A percentile compares a stretch with the other conserved stretches of the same genome.
Conservation (phyloP, 352 stramenopile species). For the Phytophthora capsici region DNA sequence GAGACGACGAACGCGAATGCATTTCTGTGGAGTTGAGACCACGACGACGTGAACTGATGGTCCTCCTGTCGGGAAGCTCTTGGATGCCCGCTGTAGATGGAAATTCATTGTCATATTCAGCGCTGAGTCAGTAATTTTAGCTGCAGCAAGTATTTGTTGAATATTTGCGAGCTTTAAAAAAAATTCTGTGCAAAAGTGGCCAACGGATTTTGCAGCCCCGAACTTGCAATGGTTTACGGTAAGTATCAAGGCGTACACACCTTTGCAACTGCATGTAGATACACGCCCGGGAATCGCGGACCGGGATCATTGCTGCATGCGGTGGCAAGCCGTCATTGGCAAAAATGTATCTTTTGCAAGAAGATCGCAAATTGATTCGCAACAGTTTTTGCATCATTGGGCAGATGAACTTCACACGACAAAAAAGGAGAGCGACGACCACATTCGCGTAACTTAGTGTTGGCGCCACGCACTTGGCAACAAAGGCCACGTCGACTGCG, state of each 20-base stretch:
- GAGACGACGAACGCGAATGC: background rate
- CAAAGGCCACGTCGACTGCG: slow-evolving; percentile 4
- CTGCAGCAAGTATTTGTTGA: no score
- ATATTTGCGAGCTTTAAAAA: no score
- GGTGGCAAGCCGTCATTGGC: slow-evolving; percentile 7
- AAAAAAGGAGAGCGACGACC: no score
- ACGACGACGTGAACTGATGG: background rate
- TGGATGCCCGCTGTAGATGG: background rate
- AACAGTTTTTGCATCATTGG: background rate
- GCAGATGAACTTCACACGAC: background rate
- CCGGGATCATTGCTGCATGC: background rate
- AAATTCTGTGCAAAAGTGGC: no score
- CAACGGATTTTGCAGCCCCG: background rate
- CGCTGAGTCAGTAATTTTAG: no score
- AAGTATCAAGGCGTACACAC: background rate
- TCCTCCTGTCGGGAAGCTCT: background rate
- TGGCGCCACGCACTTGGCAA: slow-evolving; percentile 1
- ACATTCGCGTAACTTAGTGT: no score
- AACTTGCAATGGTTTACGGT: background rate
- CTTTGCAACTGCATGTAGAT: slow-evolving; percentile 26
- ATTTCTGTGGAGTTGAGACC: background rate
- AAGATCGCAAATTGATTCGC: background rate
- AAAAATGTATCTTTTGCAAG: background rate
- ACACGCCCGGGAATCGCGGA: no score
- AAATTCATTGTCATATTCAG: background rate